Conservation (phyloP, 371 early-diverging fungal species). For the Haplosporangium sp. region DNA sequence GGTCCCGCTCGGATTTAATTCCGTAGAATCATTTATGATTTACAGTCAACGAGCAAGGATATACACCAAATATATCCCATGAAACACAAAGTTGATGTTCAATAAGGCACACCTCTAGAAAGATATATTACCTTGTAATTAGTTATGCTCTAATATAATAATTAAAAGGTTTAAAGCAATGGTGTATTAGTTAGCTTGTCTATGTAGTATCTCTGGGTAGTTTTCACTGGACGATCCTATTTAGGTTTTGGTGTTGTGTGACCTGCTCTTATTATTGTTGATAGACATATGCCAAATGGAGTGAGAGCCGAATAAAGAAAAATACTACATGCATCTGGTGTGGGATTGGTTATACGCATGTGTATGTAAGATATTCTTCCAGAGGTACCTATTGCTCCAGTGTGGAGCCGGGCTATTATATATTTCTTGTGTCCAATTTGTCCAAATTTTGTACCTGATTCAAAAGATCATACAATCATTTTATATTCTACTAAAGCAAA, state of each 20-base stretch:
- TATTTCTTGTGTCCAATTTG: too few relatives aligned
- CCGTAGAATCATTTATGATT: neutral
- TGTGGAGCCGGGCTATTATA: neutral
- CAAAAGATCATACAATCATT: too few relatives aligned
- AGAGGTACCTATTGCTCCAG: neutral
- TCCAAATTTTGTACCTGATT: too few relatives aligned
- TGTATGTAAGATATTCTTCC: neutral
- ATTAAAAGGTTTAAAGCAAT: neutral
- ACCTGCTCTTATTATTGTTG: too few relatives aligned
- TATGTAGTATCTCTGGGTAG: neutral
- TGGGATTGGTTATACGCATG: too few relatives aligned
- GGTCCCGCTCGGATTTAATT: neutral
- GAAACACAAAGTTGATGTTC: neutral
- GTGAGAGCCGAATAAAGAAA: neutral
- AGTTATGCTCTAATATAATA: constrained; percentile 10
- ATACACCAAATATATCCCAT: too few relatives aligned
- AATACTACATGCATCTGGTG: too few relatives aligned
- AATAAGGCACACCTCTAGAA: neutral
- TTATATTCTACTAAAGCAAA: neutral
- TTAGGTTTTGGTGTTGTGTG: too few relatives aligned
- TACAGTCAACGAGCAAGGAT: too few relatives aligned
- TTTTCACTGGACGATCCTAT: too few relatives aligned
- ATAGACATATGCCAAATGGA: neutral
- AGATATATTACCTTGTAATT: constrained; percentile 34
- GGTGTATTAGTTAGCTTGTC: neutral